Percentiles rank a stretch among this genome's conserved stretches.
phyloP scores from a whole-genome alignment of 2,329 filamentous ascomycete genomes.

The Colletotrichum cordylinicola region DNA sequence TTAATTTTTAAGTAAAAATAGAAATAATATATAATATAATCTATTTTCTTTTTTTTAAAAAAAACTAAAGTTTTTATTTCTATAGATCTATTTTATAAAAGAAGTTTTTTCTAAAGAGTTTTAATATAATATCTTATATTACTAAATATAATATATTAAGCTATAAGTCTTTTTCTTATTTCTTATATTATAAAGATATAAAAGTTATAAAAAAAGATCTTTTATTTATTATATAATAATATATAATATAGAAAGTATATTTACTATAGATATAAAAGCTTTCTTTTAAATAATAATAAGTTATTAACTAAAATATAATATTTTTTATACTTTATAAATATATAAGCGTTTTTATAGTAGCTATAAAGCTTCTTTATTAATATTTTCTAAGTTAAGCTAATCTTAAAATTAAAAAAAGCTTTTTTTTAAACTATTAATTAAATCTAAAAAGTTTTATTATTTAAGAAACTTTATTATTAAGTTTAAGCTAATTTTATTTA shows the following conservation, averaged over 20 bases:
- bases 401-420: not conserved
- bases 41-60: not conserved
- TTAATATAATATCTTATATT: constrained; percentile 21
- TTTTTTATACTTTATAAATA: no score
- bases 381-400: not conserved
- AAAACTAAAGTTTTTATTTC: no score
- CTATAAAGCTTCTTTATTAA: not conserved
- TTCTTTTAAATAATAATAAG: not conserved
- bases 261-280: no score
- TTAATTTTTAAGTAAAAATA: not conserved
- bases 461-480: no score
- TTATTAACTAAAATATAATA: no score
- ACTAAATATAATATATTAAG: not conserved
- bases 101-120: not conserved
- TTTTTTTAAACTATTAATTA: no score
- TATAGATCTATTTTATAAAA: not conserved
- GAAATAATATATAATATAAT: not conserved
- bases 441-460: no score
- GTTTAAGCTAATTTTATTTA: no score
- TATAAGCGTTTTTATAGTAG: not conserved
- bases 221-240: no score
- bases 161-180: not conserved
- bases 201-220: no score
- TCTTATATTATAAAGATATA: no score
- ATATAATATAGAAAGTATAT: no score